These are phyloP conservation scores for Whalleya microplaca DNA, from an alignment of 2,329 filamentous ascomycete genomes.

Conservation along the genomic window DNA sequence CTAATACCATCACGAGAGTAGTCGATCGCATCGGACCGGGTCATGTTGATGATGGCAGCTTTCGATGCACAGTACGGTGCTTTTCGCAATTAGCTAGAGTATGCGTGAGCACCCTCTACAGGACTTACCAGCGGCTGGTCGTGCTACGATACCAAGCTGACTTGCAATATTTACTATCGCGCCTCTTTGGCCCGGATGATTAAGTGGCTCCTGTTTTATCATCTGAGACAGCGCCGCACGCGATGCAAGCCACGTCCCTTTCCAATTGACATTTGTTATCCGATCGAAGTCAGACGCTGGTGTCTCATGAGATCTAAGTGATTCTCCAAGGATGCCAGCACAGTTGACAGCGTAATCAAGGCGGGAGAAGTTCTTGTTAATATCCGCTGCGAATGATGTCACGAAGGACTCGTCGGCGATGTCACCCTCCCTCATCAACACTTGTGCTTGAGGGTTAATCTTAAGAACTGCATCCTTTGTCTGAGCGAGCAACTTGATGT, in stretches of 20 bases:
- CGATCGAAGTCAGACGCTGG: conserved; percentile 52
- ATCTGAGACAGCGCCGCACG: conserved; percentile 49
- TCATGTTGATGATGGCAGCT: conserved; percentile 61
- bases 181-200: conserved; percentile 48
- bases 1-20: conserved; percentile 50
- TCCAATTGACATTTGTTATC: conserved; percentile 60
- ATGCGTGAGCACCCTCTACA: neutral
- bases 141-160: conserved; percentile 53
- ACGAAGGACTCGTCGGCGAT: conserved; percentile 52
- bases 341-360: conserved; percentile 62
- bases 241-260: conserved; percentile 52
- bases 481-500: conserved; percentile 50
- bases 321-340: conserved; percentile 53
- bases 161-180: conserved; percentile 57
- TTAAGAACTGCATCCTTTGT: conserved; percentile 39
- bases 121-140: conserved; percentile 47
- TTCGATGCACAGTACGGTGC: conserved; percentile 63
- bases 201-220: conserved; percentile 48
- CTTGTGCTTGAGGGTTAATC: conserved; percentile 38
- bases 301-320: conserved; percentile 50
- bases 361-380: conserved; percentile 44
- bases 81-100: conserved; percentile 24
- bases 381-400: conserved; percentile 40
- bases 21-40: conserved; percentile 58
- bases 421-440: conserved; percentile 47